Base-by-base conservation (phyloP, 1,284 basidiomycete genomes). In the Malassezia nana region DNA sequence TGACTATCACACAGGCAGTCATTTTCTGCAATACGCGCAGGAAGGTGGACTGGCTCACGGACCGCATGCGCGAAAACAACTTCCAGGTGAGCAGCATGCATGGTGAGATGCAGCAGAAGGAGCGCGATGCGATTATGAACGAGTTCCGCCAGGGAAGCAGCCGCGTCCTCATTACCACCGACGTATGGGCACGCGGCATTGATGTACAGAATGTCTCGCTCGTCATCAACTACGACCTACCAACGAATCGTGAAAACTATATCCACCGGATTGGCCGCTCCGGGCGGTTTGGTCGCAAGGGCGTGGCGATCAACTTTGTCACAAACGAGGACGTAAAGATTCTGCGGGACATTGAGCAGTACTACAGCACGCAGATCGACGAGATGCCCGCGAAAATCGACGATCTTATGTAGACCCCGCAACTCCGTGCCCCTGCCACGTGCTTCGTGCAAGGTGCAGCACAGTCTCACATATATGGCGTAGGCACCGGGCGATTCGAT, bases 31-130 rank as follows among this genome's bases (percentile, higher is more conserved):
- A 98, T 79, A 98, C 92, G 5, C 81, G 89, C 65, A 81, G 92
- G 78, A 99, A 99, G 84, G 92, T 98, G 55, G 94, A 99, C 75
- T 99, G 94, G 92, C 76, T 99, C 52, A 94, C 92, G 33, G 90
- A 95, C 77, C 98, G 98, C 78, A 91, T 99, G 88, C 84, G 89
- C 55, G 84, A 86, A 44, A 64, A 63, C 62, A 66, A 70, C 40
- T 74, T 71, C 49, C 61, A 63, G 50, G 55, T 74, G 39, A 66
- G 56, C 52, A 60, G 63, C 50, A 78, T 78, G 78, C 90, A 94
- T 63, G 94, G 94, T 56, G 92, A 98, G 76, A 96, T 96, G 92
- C 86, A 85, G 12, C 94, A 99, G 76, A 92, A 92, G 76, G 91
- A 98, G 76, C 84, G 92, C 62, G 94, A 99, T 64, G 86, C 89